Base-by-base conservation (phyloP, 208 protist genomes). In the Acanthamoeba royreba region DNA sequence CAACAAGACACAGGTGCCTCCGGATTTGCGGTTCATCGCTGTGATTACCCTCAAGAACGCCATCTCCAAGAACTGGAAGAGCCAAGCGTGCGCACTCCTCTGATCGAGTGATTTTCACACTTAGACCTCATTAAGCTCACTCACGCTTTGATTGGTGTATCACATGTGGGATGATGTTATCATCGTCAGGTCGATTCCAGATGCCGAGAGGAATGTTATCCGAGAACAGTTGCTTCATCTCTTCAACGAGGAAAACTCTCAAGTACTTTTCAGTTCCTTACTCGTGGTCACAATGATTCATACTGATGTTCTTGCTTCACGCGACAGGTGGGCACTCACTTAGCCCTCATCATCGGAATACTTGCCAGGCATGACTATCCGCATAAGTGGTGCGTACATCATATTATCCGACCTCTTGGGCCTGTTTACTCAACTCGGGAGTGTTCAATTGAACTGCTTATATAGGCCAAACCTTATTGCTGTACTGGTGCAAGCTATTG, bases 361-460 rank as follows among this genome's bases (percentile, higher is more conserved):
- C 9, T 92, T 1, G 88, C 88, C 43, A 72, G 88, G 35, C 53
- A 79, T 28, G 88, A 92, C 88, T 92, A 92, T 33, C 88, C 88
- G 31, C 47, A 47, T 25, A 72, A 92, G 79, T 92, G 88, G 88
- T 72, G n/a, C 33, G 28, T 61, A n/a, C 53, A 61, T 28, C 53
- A 28, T 61, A n/a, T n/a, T n/a, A n/a, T n/a, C n/a, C n/a, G n/a
- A n/a, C n/a, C n/a, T n/a, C n/a, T n/a, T n/a, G n/a, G n/a, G n/a
- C n/a, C n/a, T n/a, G n/a, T n/a, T n/a, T n/a, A n/a, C n/a, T n/a
- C n/a, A 19, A 61, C 53, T n/a, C 22, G n/a, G n/a, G n/a, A 61
- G 53, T 28, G 53, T 61, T 61, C 53, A 61, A 61, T 28, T 61
- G n/a, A n/a, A 61, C n/a, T 61, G 53, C n/a, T 61, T 61, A 58